Evolutionary conservation across 2,329 filamentous ascomycete species (phyloP), one percentile per base, ranked within the genome.

Genomic region (Aspergillus tanneri): DNA sequence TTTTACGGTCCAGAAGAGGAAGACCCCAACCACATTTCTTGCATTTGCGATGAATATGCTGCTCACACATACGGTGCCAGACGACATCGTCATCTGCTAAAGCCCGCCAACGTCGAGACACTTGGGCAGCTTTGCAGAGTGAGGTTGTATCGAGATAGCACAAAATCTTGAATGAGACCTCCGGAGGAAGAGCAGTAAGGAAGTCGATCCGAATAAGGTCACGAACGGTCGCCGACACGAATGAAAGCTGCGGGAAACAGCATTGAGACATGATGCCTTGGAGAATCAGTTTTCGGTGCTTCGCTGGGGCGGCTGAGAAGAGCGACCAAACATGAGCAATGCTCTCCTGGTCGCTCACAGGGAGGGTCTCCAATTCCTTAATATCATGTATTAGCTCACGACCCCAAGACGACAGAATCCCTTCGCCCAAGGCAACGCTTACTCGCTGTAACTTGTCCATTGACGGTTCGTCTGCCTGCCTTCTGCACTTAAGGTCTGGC

Each of bases 151-250:
- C 93, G 49, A 99, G 85, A 61, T 88, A 93, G 60, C 87, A 91
- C 2, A 99, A 79, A 28, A 99, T 92, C 70, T 95, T 95, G 73
- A 95, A 93, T 14, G 90, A 89, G 24, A 99, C 81, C 72, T 99
- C 93, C 32, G 86, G 81, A 4, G 93, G 93, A 0, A 99, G 78
- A 5, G 92, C 90, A 25, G 87, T 83, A 41, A 99, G 76, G 66
- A 97, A 99, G 72, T 99, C 93, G 73, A 99, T 97, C 70, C 95
- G 93, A 63, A 99, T 91, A 54, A 97, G 86, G 57, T 97, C 91
- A 54, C 90, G 87, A 37, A 99, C 88, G 57, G 90, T 88, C 52
- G 89, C 85, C 2, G 92, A 93, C 48, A 99, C 86, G 58, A 88
- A 91, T 24, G 93, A 97, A 5, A 99, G 82, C 64, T 99, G 93